Evolutionary conservation across 2,329 filamentous ascomycete genomes (phyloP), one percentile per base, ranked within the genome.

Genomic region (Sporothrix curviconia): DNA sequence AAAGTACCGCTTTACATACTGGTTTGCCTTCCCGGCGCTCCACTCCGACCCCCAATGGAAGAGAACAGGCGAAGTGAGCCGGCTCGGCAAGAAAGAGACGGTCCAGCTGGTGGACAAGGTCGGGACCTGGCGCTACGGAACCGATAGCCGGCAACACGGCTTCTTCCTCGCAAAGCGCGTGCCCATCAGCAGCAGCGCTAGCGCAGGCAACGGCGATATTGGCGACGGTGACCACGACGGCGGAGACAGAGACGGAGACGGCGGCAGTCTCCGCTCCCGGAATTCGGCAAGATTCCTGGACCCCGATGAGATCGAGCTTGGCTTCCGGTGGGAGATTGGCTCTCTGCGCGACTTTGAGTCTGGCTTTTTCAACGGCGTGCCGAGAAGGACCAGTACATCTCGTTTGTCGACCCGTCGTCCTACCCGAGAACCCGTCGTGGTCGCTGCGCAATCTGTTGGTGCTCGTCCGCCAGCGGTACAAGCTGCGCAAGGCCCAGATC

Each of bases 1-100:
- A 72, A 96, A 95, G 69, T 97, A 97, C 75, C 90, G 86, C 62
- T 96, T 97, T 69, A 90, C 87, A n/a, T 97, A 97, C 73, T 95
- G 95, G 85, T 97, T 97, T 71, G 92, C 88, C 5, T 99, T 95
- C 67, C 94, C 94, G 1, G 91, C 92, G 15, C 79, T 99, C 44
- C 92, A 95, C 69, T 95, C 92, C 4, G 86, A 92, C 56, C 90
- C 90, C 1, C 77, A 80, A 28, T 99, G 94, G 94, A 86, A 82
- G 64, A 76, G 85, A 53, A 71, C 78, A 2, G 79, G 76, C 2
- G 76, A 76, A 8, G 74, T 82, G 49, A 72, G 76, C 55, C 78
- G 71, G 49, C 73, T 97, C 49, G 82, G 78, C 3, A 68, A 80
- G 2, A 76, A 81, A 61, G 92, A 97, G 71, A 92, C 87, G 58